Evolutionary conservation across 2,329 filamentous ascomycete genomes (phyloP), one percentile per base, ranked within the genome.

Genomic region (Dothistroma septosporum): DNA sequence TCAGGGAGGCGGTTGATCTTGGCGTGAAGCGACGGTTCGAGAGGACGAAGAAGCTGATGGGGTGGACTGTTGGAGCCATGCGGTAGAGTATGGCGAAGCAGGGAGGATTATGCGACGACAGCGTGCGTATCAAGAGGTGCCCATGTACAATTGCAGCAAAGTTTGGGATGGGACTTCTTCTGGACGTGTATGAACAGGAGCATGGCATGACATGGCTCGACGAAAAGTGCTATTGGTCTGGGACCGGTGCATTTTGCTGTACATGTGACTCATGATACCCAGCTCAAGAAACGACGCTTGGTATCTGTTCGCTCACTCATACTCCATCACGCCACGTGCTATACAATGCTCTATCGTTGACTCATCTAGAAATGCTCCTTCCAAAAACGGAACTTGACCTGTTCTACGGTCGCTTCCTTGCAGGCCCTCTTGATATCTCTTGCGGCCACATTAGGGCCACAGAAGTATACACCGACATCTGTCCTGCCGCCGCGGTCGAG

Each of bases 371-470:
- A 82, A 74, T 99, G 93, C 78, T 99, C 94, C 80, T 99, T 99
- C 94, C 94, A 99, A 82, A 99, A 99, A 70, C 91, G 90, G 80
- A 97, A 99, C 71, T 87, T 85, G 60, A 99, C 91, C 68, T 96
- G 90, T 64, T 85, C 85, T 41, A 84, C 86, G 12, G 86, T 90
- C 16, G 88, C 88, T 57, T 80, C 76, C 72, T 88, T 89, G 67
- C 90, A 89, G 16, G 93, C 92, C 73, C 86, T 85, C 76, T 90
- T 88, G 74, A 99, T 97, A 70, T 91, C 86, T 67, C 92, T 85
- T 7, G 93, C 93, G 77, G 84, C 80, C 66, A 82, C 83, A 64
- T 90, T 94, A 24, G 92, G 92, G 61, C 94, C 94, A 75, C 94
- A 99, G 77, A 97, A 97, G 79, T 99, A 99, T 21, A 99, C 93